Evolutionary conservation across 2,329 filamentous ascomycete genomes (phyloP).

Genomic region (Alternaria consortialis): DNA sequence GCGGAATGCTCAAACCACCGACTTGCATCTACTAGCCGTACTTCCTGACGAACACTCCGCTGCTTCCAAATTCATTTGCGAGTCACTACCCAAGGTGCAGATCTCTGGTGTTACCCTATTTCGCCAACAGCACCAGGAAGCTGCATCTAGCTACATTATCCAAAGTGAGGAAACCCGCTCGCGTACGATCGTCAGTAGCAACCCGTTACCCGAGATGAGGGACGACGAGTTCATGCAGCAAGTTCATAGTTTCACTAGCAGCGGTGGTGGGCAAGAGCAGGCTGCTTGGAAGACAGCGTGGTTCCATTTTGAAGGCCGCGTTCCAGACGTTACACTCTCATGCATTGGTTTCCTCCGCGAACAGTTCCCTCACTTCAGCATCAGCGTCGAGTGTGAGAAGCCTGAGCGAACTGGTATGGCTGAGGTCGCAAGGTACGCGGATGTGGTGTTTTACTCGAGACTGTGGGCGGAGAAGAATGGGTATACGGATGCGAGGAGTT

Average conservation of each 20-base stretch:
- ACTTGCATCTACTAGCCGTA: conserved; percentile 54
- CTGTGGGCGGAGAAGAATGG: conserved; percentile 68
- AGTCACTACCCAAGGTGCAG: conserved; percentile 63
- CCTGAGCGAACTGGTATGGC: conserved; percentile 68
- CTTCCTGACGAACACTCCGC: conserved; percentile 64
- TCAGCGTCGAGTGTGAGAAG: conserved; percentile 79
- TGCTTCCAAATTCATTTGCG: conserved; percentile 62
- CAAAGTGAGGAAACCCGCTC: conserved; percentile 67
- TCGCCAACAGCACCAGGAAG: conserved; percentile 61
- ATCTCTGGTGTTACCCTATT: conserved; percentile 66
- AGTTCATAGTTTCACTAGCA: not conserved
- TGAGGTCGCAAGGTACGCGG: conserved; percentile 68
- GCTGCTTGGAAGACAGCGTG: conserved; percentile 50
- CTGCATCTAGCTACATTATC: conserved; percentile 75
- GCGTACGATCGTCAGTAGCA: conserved; percentile 76
- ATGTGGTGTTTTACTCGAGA: conserved; percentile 78
- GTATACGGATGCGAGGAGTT: conserved; percentile 14
- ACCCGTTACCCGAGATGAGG: conserved; percentile 73
- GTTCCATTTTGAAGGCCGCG: conserved; percentile 81
- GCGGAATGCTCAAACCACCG: not conserved
- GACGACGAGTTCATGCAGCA: conserved; percentile 63
- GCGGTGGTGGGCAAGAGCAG: not conserved
- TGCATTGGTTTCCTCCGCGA: conserved; percentile 66
- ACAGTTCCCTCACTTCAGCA: conserved; percentile 51
- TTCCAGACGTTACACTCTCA: conserved; percentile 66